Conservation (phyloP, 2,329 filamentous ascomycete genomes). For the Emmonsiellopsis sp. region DNA sequence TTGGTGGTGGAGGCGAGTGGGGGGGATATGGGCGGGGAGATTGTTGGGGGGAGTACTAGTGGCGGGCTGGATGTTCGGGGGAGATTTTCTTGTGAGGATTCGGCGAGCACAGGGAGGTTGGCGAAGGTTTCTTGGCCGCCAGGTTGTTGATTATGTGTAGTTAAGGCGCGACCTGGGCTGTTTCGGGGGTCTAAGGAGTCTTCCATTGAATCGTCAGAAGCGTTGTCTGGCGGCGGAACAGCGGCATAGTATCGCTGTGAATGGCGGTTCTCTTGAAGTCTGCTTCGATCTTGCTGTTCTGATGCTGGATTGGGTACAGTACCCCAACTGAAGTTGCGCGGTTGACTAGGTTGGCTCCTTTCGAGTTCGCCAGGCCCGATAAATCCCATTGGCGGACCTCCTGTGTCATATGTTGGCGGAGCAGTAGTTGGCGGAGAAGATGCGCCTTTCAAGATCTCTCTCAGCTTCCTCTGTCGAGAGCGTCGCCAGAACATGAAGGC, state of each 20-base stretch:
- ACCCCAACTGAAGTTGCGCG: not conserved
- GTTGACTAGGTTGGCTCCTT: not conserved
- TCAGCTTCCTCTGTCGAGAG: conserved; percentile 4
- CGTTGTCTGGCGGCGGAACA: not conserved
- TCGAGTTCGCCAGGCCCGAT: not conserved
- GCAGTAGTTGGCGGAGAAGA: not conserved
- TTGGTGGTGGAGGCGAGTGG: not conserved
- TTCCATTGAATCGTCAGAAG: not conserved
- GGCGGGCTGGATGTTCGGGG: too few species aligned
- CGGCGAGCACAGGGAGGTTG: not conserved
- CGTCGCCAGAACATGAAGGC: conserved; percentile 10
- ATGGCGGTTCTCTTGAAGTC: not conserved
- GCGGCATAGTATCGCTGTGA: conserved; percentile 6
- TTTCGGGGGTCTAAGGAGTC: not conserved
- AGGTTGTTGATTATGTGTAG: not conserved
- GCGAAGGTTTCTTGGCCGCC: not conserved
- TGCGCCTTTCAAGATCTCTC: not conserved
- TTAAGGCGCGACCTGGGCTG: not conserved
- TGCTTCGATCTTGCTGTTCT: not conserved
- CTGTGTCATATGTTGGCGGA: conserved; percentile 1
- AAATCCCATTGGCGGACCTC: not conserved
- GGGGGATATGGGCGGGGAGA: too few species aligned
- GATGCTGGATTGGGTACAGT: not conserved
- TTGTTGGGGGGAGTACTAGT: too few species aligned
- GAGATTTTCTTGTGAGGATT: not conserved